Evolutionary conservation across 257 asterid species (phyloP).

Genomic region (Asclepias syriaca): DNA sequence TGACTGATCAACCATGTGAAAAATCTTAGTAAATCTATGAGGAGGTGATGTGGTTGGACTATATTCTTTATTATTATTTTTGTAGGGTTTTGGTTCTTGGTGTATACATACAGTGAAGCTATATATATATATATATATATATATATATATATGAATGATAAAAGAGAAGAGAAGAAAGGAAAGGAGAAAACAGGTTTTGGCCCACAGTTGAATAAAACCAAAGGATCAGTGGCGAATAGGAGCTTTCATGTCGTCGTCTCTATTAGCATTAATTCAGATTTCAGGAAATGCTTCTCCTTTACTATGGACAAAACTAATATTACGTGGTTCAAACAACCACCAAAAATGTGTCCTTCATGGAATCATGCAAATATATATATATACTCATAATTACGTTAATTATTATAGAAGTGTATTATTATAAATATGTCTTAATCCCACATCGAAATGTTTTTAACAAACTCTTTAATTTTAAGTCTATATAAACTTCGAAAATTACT

Average conservation of each 20-base stretch:
- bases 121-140: too few relatives aligned
- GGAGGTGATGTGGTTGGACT: too few relatives aligned
- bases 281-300: neutral
- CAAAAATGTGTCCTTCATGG: neutral
- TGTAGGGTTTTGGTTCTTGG: neutral
- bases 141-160: too few relatives aligned
- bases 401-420: too few relatives aligned
- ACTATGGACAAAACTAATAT: neutral
- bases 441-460: too few relatives aligned
- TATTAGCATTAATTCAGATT: neutral
- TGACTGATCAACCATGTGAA: too few relatives aligned
- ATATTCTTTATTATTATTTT: too few relatives aligned
- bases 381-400: too few relatives aligned
- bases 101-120: neutral
- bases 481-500: too few relatives aligned
- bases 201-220: neutral
- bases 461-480: too few relatives aligned
- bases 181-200: neutral
- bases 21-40: too few relatives aligned
- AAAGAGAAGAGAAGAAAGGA: neutral
- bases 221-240: neutral
- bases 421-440: too few relatives aligned
- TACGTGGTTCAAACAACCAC: conserved; percentile 1
- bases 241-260: neutral
- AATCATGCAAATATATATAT: neutral